Percentiles rank a stretch among this genome's conserved stretches.
These are phyloP conservation scores for Arachis stenosperma DNA, from an alignment of 306 rosid species.

Conservation along the genomic window DNA sequence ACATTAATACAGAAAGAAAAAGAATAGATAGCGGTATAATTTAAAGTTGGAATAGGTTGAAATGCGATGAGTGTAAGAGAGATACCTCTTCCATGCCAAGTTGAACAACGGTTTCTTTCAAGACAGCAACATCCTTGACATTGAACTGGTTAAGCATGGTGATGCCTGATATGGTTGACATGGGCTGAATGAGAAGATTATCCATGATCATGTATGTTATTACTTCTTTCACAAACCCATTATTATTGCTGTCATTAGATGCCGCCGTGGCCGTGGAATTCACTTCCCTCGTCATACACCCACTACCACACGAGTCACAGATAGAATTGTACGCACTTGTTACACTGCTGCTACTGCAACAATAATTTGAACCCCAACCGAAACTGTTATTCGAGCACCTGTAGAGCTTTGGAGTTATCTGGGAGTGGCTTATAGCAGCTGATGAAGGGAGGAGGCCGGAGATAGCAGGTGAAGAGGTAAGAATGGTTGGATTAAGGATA, in stretches of 20 bases:
- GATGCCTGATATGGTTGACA: slow-evolving; percentile 47
- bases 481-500: slow-evolving; percentile 35
- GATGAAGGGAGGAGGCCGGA: neutral
- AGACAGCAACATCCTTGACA: slow-evolving; percentile 27
- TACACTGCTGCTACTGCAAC: too few species aligned
- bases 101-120: slow-evolving; percentile 36
- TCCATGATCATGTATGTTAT: slow-evolving; percentile 50
- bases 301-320: too few species aligned
- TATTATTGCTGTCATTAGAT: neutral
- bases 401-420: too few species aligned
- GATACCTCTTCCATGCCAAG: slow-evolving; percentile 26
- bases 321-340: too few species aligned
- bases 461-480: neutral
- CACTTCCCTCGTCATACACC: too few species aligned
- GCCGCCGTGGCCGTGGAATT: too few species aligned
- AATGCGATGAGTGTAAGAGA: too few species aligned
- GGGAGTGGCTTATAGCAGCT: too few species aligned
- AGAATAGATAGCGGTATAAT: too few species aligned
- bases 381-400: too few species aligned
- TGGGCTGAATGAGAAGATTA: slow-evolving; percentile 40
- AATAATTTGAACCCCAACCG: too few species aligned
- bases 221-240: slow-evolving; percentile 43
- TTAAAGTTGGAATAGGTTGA: neutral
- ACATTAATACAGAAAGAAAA: too few species aligned
- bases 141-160: slow-evolving; percentile 40